Evolutionary conservation across 441 rosid genomes (phyloP), one percentile per base, ranked within the genome.

Genomic region (Adansonia rubrostipa): DNA sequence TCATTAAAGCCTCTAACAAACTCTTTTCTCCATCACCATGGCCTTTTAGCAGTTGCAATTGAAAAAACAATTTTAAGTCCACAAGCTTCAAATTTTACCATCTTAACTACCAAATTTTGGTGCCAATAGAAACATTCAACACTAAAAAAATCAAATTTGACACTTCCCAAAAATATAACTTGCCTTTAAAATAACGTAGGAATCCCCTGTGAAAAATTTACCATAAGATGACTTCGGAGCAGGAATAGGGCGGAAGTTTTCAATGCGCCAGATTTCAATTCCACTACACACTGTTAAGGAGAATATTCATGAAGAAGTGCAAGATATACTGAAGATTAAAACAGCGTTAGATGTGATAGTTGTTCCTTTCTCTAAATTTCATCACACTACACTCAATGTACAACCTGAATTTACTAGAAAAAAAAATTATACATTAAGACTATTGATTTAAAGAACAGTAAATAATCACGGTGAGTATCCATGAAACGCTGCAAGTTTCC

Each of bases 401-500:
- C 22, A 66, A 4, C 40, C 8, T 6, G 47, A 40, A 67, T 66
- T 58, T 36, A 17, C 33, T 24, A 76, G 40, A 28, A 44, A 70
- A 68, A 17, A 24, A 9, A 48, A 48, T 19, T 8, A n/a, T 44
- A 10, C 36, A 47, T 45, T 62, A 33, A 50, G 71, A 80, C 33
- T 54, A 60, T 9, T 13, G 6, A 69, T 24, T 28, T 51, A n/a
- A 45, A 28, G 64, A 63, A 22, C 1, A 17, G 9, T n/a, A 66
- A 66, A 24, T 68, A 53, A 36, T 66, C 14, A 57, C 6, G 8
- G 28, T 53, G 17, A 74, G 11, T 1, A 78, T 68, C 54, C 15
- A 33, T 28, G 73, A 62, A 77, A 28, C 62, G 50, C 20, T 72
- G 40, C 19, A 76, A n/a, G 45, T 65, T 77, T 68, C 45, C 63